Conservation (phyloP, 2,329 filamentous ascomycete genomes). For the Calonectria honghensis region DNA sequence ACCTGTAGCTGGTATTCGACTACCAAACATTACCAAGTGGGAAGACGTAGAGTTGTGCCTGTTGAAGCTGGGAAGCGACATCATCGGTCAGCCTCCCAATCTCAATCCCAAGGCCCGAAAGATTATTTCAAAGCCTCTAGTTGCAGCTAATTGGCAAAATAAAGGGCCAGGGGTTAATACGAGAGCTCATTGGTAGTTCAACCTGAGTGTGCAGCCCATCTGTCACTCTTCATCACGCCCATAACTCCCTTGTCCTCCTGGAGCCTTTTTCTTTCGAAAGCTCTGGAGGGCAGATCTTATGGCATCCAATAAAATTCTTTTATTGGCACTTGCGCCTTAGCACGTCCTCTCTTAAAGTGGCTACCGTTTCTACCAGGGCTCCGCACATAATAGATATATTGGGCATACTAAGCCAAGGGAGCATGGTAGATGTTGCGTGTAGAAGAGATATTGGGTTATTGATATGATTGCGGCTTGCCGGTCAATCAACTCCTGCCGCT, state of each 20-base stretch:
- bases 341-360: background rate
- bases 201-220: background rate
- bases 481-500: background rate
- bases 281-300: no score
- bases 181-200: background rate
- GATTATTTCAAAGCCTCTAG: background rate
- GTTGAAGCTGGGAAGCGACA: background rate
- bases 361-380: background rate
- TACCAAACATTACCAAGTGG: background rate
- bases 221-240: background rate
- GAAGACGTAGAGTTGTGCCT: background rate
- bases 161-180: background rate
- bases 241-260: background rate
- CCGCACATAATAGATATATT: no score
- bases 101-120: background rate
- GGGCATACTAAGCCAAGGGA: background rate
- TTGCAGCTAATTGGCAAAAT: background rate
- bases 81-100: background rate
- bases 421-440: background rate
- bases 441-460: background rate
- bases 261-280: no score
- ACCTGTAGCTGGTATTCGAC: no score
- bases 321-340: no score
- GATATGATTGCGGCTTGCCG: background rate
- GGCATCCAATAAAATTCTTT: background rate